Evolutionary conservation across 2,329 filamentous ascomycete genomes (phyloP).

Genomic region (Aspergillus bombycis): DNA sequence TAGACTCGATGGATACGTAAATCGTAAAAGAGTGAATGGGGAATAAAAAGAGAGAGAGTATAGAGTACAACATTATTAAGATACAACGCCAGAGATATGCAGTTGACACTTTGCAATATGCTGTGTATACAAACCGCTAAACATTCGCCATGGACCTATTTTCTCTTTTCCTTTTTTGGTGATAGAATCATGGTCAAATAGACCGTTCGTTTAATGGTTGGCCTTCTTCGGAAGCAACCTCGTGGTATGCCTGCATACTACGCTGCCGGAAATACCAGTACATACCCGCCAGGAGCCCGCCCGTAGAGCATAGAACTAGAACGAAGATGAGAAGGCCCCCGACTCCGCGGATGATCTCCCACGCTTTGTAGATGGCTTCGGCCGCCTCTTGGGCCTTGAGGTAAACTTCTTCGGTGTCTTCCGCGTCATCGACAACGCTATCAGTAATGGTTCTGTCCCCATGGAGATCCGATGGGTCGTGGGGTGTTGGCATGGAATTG

Average conservation of each 20-base stretch:
- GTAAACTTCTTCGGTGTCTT: slow-evolving; percentile 8
- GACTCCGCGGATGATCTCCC: slow-evolving; percentile 34
- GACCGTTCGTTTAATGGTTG: slow-evolving; percentile 23
- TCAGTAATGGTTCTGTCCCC: slow-evolving; percentile 20
- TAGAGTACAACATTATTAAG: slow-evolving; percentile 2
- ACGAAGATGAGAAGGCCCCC: slow-evolving; percentile 35
- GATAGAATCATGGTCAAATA: not conserved
- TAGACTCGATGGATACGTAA: slow-evolving; percentile 10
- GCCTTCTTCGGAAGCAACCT: slow-evolving; percentile 35
- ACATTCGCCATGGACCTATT: not conserved
- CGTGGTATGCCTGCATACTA: slow-evolving; percentile 30
- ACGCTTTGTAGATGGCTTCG: slow-evolving; percentile 33
- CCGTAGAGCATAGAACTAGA: slow-evolving; percentile 26
- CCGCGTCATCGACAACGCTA: slow-evolving; percentile 12
- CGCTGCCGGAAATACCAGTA: slow-evolving; percentile 26
- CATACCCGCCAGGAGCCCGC: slow-evolving; percentile 27
- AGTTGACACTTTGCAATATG: not conserved
- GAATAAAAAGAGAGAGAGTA: not conserved
- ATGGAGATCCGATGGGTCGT: slow-evolving; percentile 31
- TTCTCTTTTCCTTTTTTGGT: not conserved
- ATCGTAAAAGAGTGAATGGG: slow-evolving; percentile 11
- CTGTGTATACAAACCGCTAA: not conserved
- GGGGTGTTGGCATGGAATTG: slow-evolving; percentile 25
- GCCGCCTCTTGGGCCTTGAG: slow-evolving; percentile 29
- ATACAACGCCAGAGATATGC: slow-evolving; percentile 9